Base-by-base conservation (phyloP, 192 early-diverging fungal genomes). In the Coemansia sp. region DNA sequence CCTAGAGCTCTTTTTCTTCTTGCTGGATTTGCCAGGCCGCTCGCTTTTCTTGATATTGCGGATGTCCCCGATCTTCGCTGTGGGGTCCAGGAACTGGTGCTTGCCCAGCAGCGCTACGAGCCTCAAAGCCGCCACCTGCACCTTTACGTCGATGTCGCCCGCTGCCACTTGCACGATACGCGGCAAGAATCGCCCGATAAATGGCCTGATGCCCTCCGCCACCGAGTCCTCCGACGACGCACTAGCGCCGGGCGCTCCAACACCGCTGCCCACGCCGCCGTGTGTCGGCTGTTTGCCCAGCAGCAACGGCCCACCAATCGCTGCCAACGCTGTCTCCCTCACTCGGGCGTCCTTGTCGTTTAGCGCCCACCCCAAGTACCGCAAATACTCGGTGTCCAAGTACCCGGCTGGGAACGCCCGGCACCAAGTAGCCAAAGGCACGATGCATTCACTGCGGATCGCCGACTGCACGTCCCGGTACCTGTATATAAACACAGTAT, bases 281-380 rank as follows among this genome's bases (percentile, higher is more conserved):
- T 93, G 93, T 19, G 77, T 67, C 23, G 83, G 79, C 29, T 91
- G 86, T 23, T 82, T 85, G 9, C 81, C 79, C 11, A 80, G 72
- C 29, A 90, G 74, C 15, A 85, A 73, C 8, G 89, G 87, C 6
- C 83, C 83, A 2, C 70, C 70, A 2, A 94, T 69, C 3, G 89
- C 80, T n/a, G 86, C 86, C 46, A 98, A 63, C 0, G 91, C 75
- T 34, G 92, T 91, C 37, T 89, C 71, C 29, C 95, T 86, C 21
- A 92, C 91, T 25, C 76, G 66, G 4, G 93, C 86, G 19, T 86
- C 87, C 68, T 87, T 91, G 74, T 99, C 95, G 37, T 89, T 91
- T 38, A 98, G 78, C 62, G 90, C 82, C 94, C 93, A 95, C 23
- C 95, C 95, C 1, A 95, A 45, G 64, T 96, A 96, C 34, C 92